Conservation (phyloP, 140 eudicot species). For the Flaveria floridana region DNA sequence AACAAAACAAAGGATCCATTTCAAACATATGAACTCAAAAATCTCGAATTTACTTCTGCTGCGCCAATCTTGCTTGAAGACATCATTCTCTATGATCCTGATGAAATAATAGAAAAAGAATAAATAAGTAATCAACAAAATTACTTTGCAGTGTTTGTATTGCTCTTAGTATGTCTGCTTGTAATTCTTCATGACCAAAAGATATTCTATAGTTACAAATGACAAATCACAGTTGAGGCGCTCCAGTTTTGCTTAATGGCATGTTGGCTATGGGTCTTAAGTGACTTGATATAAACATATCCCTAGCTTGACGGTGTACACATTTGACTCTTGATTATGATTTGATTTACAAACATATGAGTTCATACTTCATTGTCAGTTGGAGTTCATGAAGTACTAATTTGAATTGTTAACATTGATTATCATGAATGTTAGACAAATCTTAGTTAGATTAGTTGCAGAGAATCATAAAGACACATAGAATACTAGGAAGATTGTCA, state of each 20-base stretch:
- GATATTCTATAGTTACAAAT: background rate
- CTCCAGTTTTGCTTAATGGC: background rate
- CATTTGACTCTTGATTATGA: background rate
- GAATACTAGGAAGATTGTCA: background rate
- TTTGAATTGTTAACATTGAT: slow-evolving; percentile 5
- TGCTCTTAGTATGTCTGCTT: background rate
- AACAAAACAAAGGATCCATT: slow-evolving; percentile 76
- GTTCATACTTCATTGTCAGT: background rate
- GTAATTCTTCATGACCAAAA: background rate
- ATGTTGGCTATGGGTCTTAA: background rate
- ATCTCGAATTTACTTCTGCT: slow-evolving; percentile 56
- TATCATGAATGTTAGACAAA: background rate
- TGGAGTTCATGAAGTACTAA: slow-evolving; percentile 1
- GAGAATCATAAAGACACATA: background rate
- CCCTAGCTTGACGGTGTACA: slow-evolving; percentile 5
- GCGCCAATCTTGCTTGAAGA: slow-evolving; percentile 92
- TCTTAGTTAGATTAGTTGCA: background rate
- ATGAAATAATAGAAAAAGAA: background rate
- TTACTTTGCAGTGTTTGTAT: slow-evolving; percentile 12
- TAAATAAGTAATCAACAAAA: slow-evolving; percentile 8
- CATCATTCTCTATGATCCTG: slow-evolving; percentile 83
- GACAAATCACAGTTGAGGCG: background rate
- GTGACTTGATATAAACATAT: background rate
- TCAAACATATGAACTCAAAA: slow-evolving; percentile 57
- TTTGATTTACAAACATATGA: background rate